Base-by-base conservation (phyloP, 148 eudicot genomes). In the Chenopodium quinoa region DNA sequence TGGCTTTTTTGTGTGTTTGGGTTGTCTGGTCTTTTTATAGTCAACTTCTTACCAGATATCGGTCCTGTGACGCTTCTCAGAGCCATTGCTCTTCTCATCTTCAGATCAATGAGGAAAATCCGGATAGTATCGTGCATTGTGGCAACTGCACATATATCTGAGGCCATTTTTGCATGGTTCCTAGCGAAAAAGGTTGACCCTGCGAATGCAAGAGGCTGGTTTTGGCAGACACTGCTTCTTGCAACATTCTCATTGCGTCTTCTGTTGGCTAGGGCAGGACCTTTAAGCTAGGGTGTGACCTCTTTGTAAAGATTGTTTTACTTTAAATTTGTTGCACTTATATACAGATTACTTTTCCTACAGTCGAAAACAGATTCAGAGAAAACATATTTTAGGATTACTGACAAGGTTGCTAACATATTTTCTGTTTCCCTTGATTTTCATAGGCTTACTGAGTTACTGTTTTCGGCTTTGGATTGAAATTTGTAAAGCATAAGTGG, bases 131-230 rank as follows among this genome's bases (percentile, higher is more conserved):
- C 83, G 76, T 1, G 84, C 65, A 20, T 88, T 60, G 79, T 90
- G 31, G 66, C 48, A 4, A 82, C 84, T 23, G 83, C 84, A 46
- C 98, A 94, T 80, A 25, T 88, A 27, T 87, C 89, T 1, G 97
- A 94, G 83, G 92, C 87, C 64, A 79, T 85, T 34, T 94, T 92
- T 71, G 98, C 97, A 2, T 92, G 93, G 93, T 84, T 75, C 13
- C 83, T 94, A 32, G 97, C 97, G 0, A 90, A 78, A 79, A 89
- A 68, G 81, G 89, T 87, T 77, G 97, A 93, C 75, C 97, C 91
- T 50, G 81, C 81, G 5, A 91, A 91, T 86, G 86, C 92, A 29
- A 89, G 81, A 78, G 94, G 93, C 3, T 93, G 97, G 97, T 87
- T 91, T 76, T 91, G 89, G 93, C 94, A 91, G 80, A 91, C 97